Evolutionary conservation across 768 basidiomycete species (phyloP).

Genomic region (Terana coerulea): DNA sequence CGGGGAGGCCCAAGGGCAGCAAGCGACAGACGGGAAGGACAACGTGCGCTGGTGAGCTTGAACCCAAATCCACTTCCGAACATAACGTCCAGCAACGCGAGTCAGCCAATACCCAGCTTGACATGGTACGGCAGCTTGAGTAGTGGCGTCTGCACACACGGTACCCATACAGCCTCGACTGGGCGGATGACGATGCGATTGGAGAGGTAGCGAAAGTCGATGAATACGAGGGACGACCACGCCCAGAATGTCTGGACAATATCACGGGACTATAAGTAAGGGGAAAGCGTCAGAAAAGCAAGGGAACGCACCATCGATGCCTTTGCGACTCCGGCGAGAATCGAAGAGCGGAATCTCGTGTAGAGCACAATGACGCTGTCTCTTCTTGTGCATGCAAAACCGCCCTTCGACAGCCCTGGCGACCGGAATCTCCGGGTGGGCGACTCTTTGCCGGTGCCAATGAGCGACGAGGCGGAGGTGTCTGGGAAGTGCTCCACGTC

Average conservation of each 20-base stretch:
- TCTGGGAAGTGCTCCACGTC: too few relatives aligned
- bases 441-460: constrained; percentile 25
- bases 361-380: constrained; percentile 11
- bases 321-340: constrained; percentile 54
- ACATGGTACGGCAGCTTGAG: constrained; percentile 45
- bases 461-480: too few relatives aligned
- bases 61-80: constrained; percentile 90
- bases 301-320: constrained; percentile 56
- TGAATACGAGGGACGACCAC: constrained; percentile 76
- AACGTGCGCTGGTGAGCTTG: constrained; percentile 47
- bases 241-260: constrained; percentile 78
- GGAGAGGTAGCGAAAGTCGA: constrained; percentile 80
- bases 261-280: constrained; percentile 35
- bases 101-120: constrained; percentile 68
- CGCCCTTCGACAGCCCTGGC: constrained; percentile 13
- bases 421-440: constrained; percentile 17
- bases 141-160: constrained; percentile 63
- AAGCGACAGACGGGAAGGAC: constrained; percentile 2
- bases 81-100: constrained; percentile 69
- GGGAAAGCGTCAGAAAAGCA: background rate
- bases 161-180: constrained; percentile 67
- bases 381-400: constrained; percentile 13
- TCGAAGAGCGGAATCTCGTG: constrained; percentile 22
- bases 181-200: constrained; percentile 66
- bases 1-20: too few relatives aligned